Evolutionary conservation across 495 filamentous ascomycete species (phyloP), one percentile per base, ranked within the genome.

Genomic region (Neurospora sp.): DNA sequence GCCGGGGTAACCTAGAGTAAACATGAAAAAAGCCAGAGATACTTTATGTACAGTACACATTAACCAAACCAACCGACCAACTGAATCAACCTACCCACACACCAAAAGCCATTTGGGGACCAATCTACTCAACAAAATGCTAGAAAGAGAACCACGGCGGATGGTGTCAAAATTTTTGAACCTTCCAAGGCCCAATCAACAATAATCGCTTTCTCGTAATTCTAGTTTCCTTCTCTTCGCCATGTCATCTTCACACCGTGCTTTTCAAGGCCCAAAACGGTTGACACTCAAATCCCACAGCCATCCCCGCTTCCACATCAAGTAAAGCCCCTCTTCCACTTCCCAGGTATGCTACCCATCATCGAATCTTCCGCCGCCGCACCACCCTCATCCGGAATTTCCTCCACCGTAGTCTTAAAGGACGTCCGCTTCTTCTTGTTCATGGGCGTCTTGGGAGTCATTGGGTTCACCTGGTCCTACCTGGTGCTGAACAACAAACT

Each of bases 401-500:
- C 53, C 53, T 65, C 53, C 27, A 65, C 53, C 14, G 53, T 65
- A 0, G 27, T 7, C 53, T 37, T 37, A 9, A 35, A 65, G 14
- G 53, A 9, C 53, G 27, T 9, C 27, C 53, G 53, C 27, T 65
- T 35, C 14, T 35, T 35, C 2, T 18, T 65, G 5, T 9, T 27
- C 20, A 27, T 18, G 27, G 53, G 53, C 53, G 53, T 35, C 53
- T 35, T 9, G 53, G 53, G 53, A 31, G 53, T 65, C 53, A 35
- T 65, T 35, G 22, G 53, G 18, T 65, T 65, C 53, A 65, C 53
- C 53, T 65, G 53, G 53, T 65, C 53, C 53, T 65, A 65, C 53
- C 53, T 65, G 27, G 53, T 65, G 53, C 76, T 73, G 70, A 77
- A 79, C 69, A 78, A 70, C 22, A 74, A 22, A 70, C 78, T 77